Percentiles rank a stretch among this genome's conserved stretches.
Conservation (phyloP, 2,329 filamentous ascomycete species). For the Sordariomycetes sp. region DNA sequence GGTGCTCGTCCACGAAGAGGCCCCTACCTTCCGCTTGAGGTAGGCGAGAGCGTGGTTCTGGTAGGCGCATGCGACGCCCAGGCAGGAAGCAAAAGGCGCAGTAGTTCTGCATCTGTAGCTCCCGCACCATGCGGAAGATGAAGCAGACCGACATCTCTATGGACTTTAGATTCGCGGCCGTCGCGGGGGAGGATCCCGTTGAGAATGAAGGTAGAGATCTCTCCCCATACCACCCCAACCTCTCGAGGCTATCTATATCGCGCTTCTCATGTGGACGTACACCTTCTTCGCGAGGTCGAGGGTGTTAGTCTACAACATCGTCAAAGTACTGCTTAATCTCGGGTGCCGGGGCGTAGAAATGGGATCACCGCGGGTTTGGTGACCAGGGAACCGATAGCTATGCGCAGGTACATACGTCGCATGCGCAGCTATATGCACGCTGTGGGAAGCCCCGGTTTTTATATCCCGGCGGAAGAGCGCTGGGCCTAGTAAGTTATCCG, state of each 20-base stretch:
- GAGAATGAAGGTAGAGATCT: conserved; percentile 7
- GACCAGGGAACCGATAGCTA: conserved; percentile 4
- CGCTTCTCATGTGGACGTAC: conserved; percentile 27
- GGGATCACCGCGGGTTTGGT: not conserved
- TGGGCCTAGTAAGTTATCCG: too few species aligned
- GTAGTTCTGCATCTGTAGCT: conserved; percentile 10
- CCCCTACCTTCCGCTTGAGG: conserved; percentile 3
- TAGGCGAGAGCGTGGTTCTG: conserved; percentile 2
- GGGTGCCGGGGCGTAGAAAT: not conserved
- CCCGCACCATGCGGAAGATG: not conserved
- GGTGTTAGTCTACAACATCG: conserved; percentile 20
- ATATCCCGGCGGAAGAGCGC: too few species aligned
- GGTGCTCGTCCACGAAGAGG: conserved; percentile 7
- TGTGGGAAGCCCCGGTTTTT: too few species aligned
- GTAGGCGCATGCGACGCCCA: conserved; percentile 3
- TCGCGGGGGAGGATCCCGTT: conserved; percentile 6
- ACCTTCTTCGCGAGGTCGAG: conserved; percentile 22
- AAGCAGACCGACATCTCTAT: not conserved
- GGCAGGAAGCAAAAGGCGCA: not conserved
- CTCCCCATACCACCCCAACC: conserved; percentile 9
- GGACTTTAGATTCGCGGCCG: conserved; percentile 5
- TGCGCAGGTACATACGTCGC: not conserved
- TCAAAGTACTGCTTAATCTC: not conserved
- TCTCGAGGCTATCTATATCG: conserved; percentile 26
- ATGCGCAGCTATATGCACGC: too few species aligned